A percentile compares a stretch with the other conserved stretches of the same genome.
Evolutionary conservation across 192 early-diverging fungal genomes (phyloP).

Genomic region (Mycoemilia scoparia): DNA sequence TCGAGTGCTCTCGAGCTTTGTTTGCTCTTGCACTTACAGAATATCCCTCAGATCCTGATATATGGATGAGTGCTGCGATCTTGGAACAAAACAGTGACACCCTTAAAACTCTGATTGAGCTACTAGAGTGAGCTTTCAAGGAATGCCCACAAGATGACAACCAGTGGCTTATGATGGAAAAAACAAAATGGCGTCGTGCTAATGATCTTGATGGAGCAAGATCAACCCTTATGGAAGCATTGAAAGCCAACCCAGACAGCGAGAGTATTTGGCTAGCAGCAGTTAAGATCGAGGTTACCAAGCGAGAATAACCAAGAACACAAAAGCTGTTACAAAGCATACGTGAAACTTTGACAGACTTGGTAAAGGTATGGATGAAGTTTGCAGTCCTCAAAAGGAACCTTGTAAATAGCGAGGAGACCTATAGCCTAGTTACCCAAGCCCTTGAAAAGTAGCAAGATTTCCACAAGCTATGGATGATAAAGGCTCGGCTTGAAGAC

Average conservation of each 20-base stretch:
- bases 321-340: slow-evolving; percentile 56
- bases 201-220: slow-evolving; percentile 71
- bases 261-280: slow-evolving; percentile 92
- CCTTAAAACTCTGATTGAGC: slow-evolving; percentile 50
- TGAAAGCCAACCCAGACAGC: slow-evolving; percentile 74
- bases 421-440: slow-evolving; percentile 44
- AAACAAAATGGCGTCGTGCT: slow-evolving; percentile 69
- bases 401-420: slow-evolving; percentile 38
- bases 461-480: slow-evolving; percentile 87
- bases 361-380: slow-evolving; percentile 91
- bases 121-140: slow-evolving; percentile 69
- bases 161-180: slow-evolving; percentile 92
- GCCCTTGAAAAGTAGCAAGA: slow-evolving; percentile 50
- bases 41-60: slow-evolving; percentile 56
- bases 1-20: slow-evolving; percentile 72
- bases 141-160: slow-evolving; percentile 82
- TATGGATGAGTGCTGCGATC: slow-evolving; percentile 75
- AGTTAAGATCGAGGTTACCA: slow-evolving; percentile 90
- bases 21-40: slow-evolving; percentile 60
- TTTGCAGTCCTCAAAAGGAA: slow-evolving; percentile 70
- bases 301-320: slow-evolving; percentile 56
- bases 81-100: slow-evolving; percentile 74
- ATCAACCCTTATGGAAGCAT: slow-evolving; percentile 65
- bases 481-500: slow-evolving; percentile 64
- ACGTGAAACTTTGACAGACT: slow-evolving; percentile 39